Conservation (phyloP, 2,329 filamentous ascomycete species). For the Talaromyces amestolkiae region DNA sequence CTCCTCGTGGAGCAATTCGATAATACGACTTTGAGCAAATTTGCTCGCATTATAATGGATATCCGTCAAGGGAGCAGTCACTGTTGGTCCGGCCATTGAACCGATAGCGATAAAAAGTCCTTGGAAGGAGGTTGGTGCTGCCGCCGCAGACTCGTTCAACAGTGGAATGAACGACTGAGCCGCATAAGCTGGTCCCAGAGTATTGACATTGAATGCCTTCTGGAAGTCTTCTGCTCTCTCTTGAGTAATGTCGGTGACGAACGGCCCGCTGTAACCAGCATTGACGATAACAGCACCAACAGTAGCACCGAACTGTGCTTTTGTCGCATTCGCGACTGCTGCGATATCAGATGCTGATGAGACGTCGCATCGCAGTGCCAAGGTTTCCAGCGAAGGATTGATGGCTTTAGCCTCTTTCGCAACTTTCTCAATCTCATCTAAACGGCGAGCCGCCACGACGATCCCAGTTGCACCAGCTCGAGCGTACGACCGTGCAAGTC, state of each 20-base stretch:
- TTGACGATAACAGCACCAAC: conserved; percentile 26
- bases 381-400: conserved; percentile 26
- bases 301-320: conserved; percentile 22
- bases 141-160: conserved; percentile 27
- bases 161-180: conserved; percentile 37
- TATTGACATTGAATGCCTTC: conserved; percentile 38
- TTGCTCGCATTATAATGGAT: conserved; percentile 35
- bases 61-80: conserved; percentile 40
- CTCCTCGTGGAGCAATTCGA: conserved; percentile 41
- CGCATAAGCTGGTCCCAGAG: conserved; percentile 37
- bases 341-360: conserved; percentile 28
- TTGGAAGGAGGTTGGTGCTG: conserved; percentile 11
- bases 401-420: conserved; percentile 26
- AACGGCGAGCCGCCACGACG: conserved; percentile 33
- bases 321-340: conserved; percentile 22
- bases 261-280: conserved; percentile 32
- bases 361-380: conserved; percentile 34
- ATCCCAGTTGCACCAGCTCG: conserved; percentile 33
- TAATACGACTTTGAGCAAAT: conserved; percentile 36
- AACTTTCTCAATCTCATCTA: conserved; percentile 30
- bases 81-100: conserved; percentile 35
- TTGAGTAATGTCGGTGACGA: conserved; percentile 34
- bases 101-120: conserved; percentile 33
- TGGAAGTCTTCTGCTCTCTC: conserved; percentile 34
- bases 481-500: conserved; percentile 35